These are phyloP conservation scores for Berkeleyomyces basicola DNA, from an alignment of 2,329 filamentous ascomycete species.

Conservation along the genomic window DNA sequence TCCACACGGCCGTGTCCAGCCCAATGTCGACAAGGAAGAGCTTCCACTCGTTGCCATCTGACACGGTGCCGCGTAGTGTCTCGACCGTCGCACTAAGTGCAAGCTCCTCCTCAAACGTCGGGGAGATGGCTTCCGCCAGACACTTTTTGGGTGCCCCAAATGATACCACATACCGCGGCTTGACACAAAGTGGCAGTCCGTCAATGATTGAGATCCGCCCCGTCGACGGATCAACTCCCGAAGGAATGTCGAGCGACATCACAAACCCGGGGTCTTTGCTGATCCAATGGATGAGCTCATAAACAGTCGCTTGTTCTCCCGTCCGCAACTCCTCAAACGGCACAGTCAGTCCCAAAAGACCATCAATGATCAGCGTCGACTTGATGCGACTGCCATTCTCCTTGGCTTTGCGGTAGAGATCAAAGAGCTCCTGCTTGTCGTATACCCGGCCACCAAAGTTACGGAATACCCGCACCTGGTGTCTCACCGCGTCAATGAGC, in stretches of 20 bases:
- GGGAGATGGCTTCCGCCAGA: slow-evolving; percentile 56
- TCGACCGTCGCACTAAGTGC: slow-evolving; percentile 15
- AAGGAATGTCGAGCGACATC: slow-evolving; percentile 79
- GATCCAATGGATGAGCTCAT: slow-evolving; percentile 84
- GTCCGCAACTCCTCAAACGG: slow-evolving; percentile 78
- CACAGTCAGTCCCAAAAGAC: slow-evolving; percentile 69
- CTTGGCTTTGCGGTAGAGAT: slow-evolving; percentile 35
- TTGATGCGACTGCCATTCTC: slow-evolving; percentile 21
- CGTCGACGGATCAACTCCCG: slow-evolving; percentile 65
- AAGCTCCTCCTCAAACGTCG: slow-evolving; percentile 14
- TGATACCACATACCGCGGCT: slow-evolving; percentile 66
- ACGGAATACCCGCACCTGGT: slow-evolving; percentile 70
- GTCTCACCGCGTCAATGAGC: slow-evolving; percentile 60
- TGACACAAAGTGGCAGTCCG: slow-evolving; percentile 61
- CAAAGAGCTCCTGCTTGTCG: slow-evolving; percentile 43
- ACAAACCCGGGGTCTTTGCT: slow-evolving; percentile 74
- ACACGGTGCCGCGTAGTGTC: slow-evolving; percentile 17
- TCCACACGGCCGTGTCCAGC: slow-evolving; percentile 66
- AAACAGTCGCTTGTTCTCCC: slow-evolving; percentile 66
- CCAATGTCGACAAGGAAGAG: slow-evolving; percentile 79
- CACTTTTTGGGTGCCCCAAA: slow-evolving; percentile 79
- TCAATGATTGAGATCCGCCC: slow-evolving; percentile 53
- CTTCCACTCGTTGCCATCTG: slow-evolving; percentile 49
- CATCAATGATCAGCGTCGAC: slow-evolving; percentile 74
- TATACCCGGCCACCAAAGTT: slow-evolving; percentile 64